These are phyloP conservation scores for Tulasnella calospora DNA, from an alignment of 768 basidiomycete genomes.

Conservation along the genomic window DNA sequence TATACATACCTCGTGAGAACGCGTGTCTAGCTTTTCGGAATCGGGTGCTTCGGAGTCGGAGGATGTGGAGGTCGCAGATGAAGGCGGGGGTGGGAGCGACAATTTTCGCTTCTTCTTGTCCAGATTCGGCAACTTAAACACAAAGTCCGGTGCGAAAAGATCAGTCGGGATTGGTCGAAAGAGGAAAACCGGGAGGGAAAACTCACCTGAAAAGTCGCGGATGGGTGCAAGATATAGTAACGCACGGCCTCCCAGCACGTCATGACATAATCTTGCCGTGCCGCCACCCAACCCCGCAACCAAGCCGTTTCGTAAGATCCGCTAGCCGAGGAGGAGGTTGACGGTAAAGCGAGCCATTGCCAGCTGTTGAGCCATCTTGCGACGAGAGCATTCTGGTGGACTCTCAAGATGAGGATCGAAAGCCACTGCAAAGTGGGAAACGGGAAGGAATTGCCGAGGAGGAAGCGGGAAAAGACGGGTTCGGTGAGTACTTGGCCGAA, in stretches of 20 bases:
- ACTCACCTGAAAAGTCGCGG: background rate
- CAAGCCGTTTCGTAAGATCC: background rate
- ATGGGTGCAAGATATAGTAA: background rate
- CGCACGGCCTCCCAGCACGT: background rate
- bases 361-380: background rate
- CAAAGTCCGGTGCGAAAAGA: background rate
- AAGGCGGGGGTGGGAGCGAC: background rate
- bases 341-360: background rate
- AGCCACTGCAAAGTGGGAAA: background rate
- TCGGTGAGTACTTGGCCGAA: background rate
- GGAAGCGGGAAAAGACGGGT: background rate
- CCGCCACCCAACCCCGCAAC: background rate
- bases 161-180: background rate
- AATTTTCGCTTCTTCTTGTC: background rate
- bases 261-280: background rate
- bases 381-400: background rate
- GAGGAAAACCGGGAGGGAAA: background rate
- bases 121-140: background rate
- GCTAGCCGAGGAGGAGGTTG: background rate
- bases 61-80: background rate
- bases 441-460: background rate
- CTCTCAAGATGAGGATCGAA: background rate
- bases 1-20: background rate
- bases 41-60: background rate
- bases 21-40: background rate